Conservation (phyloP, 345 rosid species). For the Zanthoxylum bungeanum region DNA sequence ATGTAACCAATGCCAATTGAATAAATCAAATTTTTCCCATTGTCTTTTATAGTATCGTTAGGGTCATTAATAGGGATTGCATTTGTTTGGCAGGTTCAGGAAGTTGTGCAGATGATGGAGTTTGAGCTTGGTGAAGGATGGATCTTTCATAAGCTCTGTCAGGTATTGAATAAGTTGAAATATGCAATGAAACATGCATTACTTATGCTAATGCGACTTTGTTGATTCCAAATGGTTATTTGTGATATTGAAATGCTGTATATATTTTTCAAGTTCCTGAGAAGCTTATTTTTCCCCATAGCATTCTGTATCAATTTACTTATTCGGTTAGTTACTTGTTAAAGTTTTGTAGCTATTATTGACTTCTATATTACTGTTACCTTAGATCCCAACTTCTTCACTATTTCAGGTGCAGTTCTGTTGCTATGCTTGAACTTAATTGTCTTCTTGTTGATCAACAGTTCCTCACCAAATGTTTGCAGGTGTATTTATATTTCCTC, state of each 20-base stretch:
- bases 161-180: constrained; percentile 28
- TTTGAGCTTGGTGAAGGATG: constrained; percentile 73
- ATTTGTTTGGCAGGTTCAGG: constrained; percentile 52
- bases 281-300: not conserved
- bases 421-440: not conserved
- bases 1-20: no score
- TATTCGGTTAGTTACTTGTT: no score
- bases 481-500: constrained; percentile 72
- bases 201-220: not conserved
- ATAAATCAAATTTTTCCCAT: no score
- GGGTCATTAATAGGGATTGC: no score
- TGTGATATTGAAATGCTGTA: not conserved
- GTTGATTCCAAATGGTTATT: no score
- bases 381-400: not conserved
- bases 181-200: not conserved
- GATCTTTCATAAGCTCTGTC: constrained; percentile 71
- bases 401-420: not conserved
- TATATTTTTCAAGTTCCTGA: not conserved
- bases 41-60: no score
- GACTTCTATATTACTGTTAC: not conserved
- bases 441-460: not conserved
- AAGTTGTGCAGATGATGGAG: constrained; percentile 81
- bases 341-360: not conserved
- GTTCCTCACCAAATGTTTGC: constrained; percentile 12
- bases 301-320: not conserved